Conservation (phyloP, 352 stramenopile genomes). For the Blastocystis sp. region DNA sequence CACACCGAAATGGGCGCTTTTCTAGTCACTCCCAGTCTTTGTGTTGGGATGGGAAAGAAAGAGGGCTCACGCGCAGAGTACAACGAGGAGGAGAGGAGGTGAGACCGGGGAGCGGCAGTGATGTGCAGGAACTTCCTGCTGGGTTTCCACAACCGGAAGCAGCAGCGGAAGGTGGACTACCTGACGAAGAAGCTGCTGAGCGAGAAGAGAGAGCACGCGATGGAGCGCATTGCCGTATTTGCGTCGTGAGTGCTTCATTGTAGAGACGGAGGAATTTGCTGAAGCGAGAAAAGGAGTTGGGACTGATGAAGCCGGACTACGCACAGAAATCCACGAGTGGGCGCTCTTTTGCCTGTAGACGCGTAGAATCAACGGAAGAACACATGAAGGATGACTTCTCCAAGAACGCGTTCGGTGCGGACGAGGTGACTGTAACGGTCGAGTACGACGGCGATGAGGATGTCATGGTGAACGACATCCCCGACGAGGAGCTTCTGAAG, state of each 20-base stretch:
- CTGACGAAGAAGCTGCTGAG: conserved; percentile 53
- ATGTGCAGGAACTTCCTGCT: conserved; percentile 51
- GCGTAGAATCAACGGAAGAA: conserved; percentile 2
- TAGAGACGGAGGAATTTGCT: conserved; percentile 53
- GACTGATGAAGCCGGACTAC: conserved; percentile 8
- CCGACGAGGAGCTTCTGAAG: conserved; percentile 13
- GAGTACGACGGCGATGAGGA: conserved; percentile 35
- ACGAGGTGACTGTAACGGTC: conserved; percentile 50
- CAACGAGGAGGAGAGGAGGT: conserved; percentile 41
- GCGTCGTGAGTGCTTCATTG: background rate
- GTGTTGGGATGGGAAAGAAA: background rate
- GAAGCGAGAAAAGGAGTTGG: conserved; percentile 46
- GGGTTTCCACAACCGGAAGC: conserved; percentile 56
- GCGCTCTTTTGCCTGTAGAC: background rate
- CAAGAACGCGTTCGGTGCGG: conserved; percentile 57
- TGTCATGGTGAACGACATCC: background rate
- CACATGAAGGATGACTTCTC: conserved; percentile 42
- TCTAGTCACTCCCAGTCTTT: background rate
- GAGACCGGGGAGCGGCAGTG: background rate
- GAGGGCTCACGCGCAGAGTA: background rate
- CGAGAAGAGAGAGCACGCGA: conserved; percentile 15
- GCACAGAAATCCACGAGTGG: background rate
- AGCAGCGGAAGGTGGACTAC: conserved; percentile 54
- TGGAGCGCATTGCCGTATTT: conserved; percentile 52
- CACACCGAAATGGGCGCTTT: background rate